A percentile compares a stretch with the other conserved stretches of the same genome.
Conservation (phyloP, 179 eudicot species). For the Corrigiola litoralis region DNA sequence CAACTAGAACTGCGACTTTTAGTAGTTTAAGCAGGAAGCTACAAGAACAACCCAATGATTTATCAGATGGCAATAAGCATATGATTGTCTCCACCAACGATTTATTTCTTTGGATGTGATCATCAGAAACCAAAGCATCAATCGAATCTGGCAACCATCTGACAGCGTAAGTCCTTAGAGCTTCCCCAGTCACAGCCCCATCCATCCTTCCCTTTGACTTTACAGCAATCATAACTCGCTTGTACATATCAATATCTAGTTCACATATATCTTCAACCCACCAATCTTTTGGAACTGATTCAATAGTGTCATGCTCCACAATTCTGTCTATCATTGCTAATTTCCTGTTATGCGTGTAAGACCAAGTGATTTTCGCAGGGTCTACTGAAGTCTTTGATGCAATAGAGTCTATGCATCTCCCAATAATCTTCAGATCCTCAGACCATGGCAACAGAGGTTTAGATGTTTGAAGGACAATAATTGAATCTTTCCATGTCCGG, state of each 20-base stretch:
- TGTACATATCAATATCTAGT: conserved; percentile 62
- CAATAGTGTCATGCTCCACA: conserved; percentile 34
- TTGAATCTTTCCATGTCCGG: conserved; percentile 86
- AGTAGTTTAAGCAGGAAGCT: conserved; percentile 71
- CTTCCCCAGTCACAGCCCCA: conserved; percentile 65
- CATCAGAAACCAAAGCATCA: conserved; percentile 55
- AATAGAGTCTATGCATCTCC: conserved; percentile 70
- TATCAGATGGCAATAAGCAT: conserved; percentile 61
- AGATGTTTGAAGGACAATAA: conserved; percentile 66
- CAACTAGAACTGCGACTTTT: conserved; percentile 66
- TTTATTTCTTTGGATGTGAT: conserved; percentile 46
- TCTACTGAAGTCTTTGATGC: conserved; percentile 71
- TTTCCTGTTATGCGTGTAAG: conserved; percentile 73
- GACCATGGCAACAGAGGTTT: conserved; percentile 65
- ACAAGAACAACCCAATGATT: conserved; percentile 60
- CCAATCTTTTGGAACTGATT: conserved; percentile 77
- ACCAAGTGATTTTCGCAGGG: conserved; percentile 65
- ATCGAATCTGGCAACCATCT: conserved; percentile 83
- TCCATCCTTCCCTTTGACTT: conserved; percentile 75
- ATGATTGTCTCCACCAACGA: conserved; percentile 67
- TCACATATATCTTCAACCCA: conserved; percentile 92
- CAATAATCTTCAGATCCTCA: conserved; percentile 62
- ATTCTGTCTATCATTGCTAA: conserved; percentile 40
- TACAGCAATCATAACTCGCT: conserved; percentile 60
- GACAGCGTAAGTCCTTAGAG: conserved; percentile 56